Percentiles rank a stretch among this genome's conserved stretches.
Conservation (phyloP, 2,329 filamentous ascomycete genomes). For the Aspergillus ochraceus region DNA sequence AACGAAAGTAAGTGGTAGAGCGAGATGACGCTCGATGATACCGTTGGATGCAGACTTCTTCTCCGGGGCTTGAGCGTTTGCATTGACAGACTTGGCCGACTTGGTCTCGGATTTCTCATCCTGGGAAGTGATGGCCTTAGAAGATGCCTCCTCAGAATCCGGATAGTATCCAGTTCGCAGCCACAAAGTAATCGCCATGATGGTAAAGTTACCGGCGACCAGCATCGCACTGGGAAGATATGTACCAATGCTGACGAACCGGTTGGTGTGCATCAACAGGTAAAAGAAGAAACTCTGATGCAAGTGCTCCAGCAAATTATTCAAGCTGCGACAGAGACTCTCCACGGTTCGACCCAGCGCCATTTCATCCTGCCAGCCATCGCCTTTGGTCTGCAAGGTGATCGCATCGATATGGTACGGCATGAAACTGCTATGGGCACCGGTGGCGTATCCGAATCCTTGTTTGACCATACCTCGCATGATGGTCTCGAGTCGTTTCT, state of each 20-base stretch:
- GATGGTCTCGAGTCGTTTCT: slow-evolving; percentile 82
- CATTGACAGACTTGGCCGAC: slow-evolving; percentile 16
- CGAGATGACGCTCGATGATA: slow-evolving; percentile 41
- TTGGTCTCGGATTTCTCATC: slow-evolving; percentile 30
- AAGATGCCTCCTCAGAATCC: slow-evolving; percentile 15
- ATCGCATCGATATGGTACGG: slow-evolving; percentile 97
- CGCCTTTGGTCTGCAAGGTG: slow-evolving; percentile 83
- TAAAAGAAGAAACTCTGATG: slow-evolving; percentile 99
- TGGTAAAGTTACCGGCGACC: slow-evolving; percentile 88
- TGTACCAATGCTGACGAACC: slow-evolving; percentile 97
- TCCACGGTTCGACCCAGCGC: slow-evolving; percentile 86
- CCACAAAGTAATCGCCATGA: slow-evolving; percentile 95
- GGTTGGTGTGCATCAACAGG: slow-evolving; percentile 82
- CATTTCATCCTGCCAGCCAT: slow-evolving; percentile 98
- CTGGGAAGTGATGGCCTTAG: slow-evolving; percentile 26
- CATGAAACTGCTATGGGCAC: slow-evolving; percentile 93
- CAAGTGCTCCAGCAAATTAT: slow-evolving; percentile 93
- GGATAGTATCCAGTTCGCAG: slow-evolving; percentile 71
- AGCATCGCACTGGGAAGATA: slow-evolving; percentile 98
- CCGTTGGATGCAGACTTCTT: slow-evolving; percentile 20
- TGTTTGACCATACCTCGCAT: slow-evolving; percentile 90
- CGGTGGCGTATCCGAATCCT: slow-evolving; percentile 82
- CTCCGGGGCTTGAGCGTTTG: not conserved
- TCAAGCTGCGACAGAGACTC: slow-evolving; percentile 87
- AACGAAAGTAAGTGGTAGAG: slow-evolving; percentile 67